Evolutionary conservation across 2,329 filamentous ascomycete species (phyloP).

Genomic region (Colletotrichum godetiae): DNA sequence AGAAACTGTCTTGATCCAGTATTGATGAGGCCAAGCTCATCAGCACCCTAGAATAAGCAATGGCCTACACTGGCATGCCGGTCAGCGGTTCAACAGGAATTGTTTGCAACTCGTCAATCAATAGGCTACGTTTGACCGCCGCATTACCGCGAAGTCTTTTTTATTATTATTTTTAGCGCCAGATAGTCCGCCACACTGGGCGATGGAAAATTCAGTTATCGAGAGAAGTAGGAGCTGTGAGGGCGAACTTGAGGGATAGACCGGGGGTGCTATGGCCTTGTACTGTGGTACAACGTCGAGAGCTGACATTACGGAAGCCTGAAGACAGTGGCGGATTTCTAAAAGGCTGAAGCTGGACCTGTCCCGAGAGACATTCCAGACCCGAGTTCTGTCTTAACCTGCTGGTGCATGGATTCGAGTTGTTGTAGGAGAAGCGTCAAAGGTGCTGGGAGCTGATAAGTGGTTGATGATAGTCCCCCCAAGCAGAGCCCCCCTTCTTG

Average conservation of each 20-base stretch:
- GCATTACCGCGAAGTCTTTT: not conserved
- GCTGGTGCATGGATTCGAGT: too few relatives aligned
- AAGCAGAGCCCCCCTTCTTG: constrained; percentile 27
- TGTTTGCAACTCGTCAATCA: not conserved
- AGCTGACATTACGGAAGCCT: not conserved
- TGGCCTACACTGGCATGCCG: not conserved
- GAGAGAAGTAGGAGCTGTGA: not conserved
- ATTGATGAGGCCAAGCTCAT: not conserved
- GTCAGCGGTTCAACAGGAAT: not conserved
- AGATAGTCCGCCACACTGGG: not conserved
- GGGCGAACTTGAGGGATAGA: not conserved
- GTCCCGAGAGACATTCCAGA: too few relatives aligned
- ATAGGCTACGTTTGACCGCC: not conserved
- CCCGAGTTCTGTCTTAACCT: too few relatives aligned
- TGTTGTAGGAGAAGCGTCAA: not conserved
- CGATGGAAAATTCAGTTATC: not conserved
- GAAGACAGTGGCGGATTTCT: not conserved
- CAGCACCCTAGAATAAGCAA: not conserved
- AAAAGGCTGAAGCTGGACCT: not conserved
- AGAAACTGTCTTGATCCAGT: not conserved
- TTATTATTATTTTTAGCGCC: not conserved
- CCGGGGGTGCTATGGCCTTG: not conserved
- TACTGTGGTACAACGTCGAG: not conserved
- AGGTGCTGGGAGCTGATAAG: not conserved
- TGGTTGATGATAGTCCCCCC: not conserved